phyloP scores from a whole-genome alignment of 1,284 basidiomycete genomes.

The Coniophora puteana region DNA sequence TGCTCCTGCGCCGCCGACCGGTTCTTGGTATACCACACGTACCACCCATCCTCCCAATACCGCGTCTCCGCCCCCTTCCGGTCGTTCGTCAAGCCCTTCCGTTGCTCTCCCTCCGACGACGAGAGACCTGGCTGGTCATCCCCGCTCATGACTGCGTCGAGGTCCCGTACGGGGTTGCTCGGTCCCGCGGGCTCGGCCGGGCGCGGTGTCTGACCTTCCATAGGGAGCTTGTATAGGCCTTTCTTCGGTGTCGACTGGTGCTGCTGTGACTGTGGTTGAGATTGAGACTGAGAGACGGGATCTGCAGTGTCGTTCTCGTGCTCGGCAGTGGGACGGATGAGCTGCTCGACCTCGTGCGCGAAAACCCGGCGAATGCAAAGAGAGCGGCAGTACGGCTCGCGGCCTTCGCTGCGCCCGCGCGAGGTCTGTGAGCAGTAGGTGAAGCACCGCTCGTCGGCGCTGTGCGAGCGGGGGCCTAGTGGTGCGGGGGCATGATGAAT shows the following conservation, averaged over 20 bases:
- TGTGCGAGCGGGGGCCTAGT: slow-evolving; percentile 56
- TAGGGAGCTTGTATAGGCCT: slow-evolving; percentile 14
- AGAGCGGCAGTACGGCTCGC: slow-evolving; percentile 60
- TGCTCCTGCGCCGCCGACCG: slow-evolving; percentile 52
- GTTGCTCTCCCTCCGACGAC: slow-evolving; percentile 41
- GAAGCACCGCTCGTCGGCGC: slow-evolving; percentile 70
- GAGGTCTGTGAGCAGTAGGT: slow-evolving; percentile 68
- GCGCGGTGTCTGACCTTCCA: slow-evolving; percentile 22
- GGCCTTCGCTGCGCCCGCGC: slow-evolving; percentile 49
- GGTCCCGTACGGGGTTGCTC: too few species aligned
- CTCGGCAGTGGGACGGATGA: slow-evolving; percentile 40
- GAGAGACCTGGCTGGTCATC: too few species aligned
- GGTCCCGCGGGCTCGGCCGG: too few species aligned
- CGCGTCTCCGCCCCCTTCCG: slow-evolving; percentile 27
- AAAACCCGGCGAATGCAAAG: slow-evolving; percentile 72
- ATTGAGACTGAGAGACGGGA: too few species aligned
- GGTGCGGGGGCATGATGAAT: too few species aligned
- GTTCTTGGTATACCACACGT: slow-evolving; percentile 62
- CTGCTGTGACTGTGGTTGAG: slow-evolving; percentile 10
- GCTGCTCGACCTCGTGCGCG: slow-evolving; percentile 63
- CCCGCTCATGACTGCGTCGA: too few species aligned
- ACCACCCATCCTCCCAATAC: slow-evolving; percentile 73
- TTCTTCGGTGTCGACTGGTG: too few species aligned
- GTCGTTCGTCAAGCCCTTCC: too few species aligned
- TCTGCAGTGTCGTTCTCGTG: slow-evolving; percentile 16